Evolutionary conservation across 2,329 filamentous ascomycete genomes (phyloP), one percentile per base, ranked within the genome.

Genomic region (Fusarium fujikuroi): DNA sequence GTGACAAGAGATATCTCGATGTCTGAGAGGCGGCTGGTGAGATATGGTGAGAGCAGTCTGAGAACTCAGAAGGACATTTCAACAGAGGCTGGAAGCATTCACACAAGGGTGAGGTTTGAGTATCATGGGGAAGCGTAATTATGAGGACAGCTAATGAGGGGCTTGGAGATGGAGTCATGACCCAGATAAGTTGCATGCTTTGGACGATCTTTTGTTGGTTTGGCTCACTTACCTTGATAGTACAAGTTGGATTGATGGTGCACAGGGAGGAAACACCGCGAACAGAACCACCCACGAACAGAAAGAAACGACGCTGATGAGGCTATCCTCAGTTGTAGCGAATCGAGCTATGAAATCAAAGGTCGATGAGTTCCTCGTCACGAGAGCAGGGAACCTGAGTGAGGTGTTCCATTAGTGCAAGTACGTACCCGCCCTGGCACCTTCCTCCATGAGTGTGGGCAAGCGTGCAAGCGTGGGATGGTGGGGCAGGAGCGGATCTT

Each of bases 401-500:
- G 23, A 44, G 42, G 42, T 44, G 42, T 44, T 44, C 42, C 42
- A 44, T 44, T 40, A 40, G 43, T 59, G 50, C 56, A 60, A 44
- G 61, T 54, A 65, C 32, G 40, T 56, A 64, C 60, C 47, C 43
- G 9, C 49, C 25, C 9, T 47, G 19, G 14, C 16, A 62, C 63
- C 43, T 47, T 42, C 37, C 60, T 43, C 58, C 59, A 43, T 30
- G 54, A 60, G 54, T 42, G 60, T 23, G 57, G 37, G 54, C 50
- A 54, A 52, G 49, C 21, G 14, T n/a, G 54, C 50, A 54, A 47
- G 56, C n/a, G 60, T 60, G 66, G 58, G 57, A 63, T 54, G 50
- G 62, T 56, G 67, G 66, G 62, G 69, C 63, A 74, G 39, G 43
- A 52, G 70, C 76, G 76, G 76, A 76, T 77, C 66, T 77, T 75